Percentiles rank a stretch among this genome's conserved stretches.
phyloP scores from a whole-genome alignment of 768 basidiomycete species.

The Termitomyces sp. region DNA sequence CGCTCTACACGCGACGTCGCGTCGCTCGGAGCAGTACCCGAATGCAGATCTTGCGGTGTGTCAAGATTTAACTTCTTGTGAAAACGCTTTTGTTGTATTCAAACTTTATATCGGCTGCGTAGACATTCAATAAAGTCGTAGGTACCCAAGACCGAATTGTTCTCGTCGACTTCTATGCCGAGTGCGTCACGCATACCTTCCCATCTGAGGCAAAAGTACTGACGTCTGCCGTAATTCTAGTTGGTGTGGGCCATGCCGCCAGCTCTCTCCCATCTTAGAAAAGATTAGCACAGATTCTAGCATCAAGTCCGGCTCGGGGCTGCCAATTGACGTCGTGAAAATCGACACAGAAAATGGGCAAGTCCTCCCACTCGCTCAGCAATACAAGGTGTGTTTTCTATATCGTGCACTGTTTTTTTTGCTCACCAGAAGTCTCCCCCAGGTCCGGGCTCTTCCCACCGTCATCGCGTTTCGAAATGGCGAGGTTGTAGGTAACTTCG shows the following conservation, averaged over 20 bases:
- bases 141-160: slow-evolving; percentile 45
- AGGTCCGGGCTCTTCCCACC: slow-evolving; percentile 77
- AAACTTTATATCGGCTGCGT: not conserved
- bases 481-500: slow-evolving; percentile 50
- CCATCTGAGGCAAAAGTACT: not conserved
- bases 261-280: slow-evolving; percentile 65
- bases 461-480: slow-evolving; percentile 74
- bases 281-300: slow-evolving; percentile 42
- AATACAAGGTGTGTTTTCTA: slow-evolving; percentile 39
- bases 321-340: slow-evolving; percentile 66
- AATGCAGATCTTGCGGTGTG: slow-evolving; percentile 41
- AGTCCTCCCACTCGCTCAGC: slow-evolving; percentile 41
- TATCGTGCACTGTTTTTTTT: not conserved
- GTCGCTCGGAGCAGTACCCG: slow-evolving; percentile 33
- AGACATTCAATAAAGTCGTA: slow-evolving; percentile 35
- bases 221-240: slow-evolving; percentile 26
- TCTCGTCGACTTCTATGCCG: slow-evolving; percentile 77
- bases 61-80: not conserved
- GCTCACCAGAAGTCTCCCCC: not conserved
- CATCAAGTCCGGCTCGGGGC: slow-evolving; percentile 44
- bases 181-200: slow-evolving; percentile 39
- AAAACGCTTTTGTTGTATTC: not conserved
- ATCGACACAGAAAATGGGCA: slow-evolving; percentile 55
- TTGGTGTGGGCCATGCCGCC: slow-evolving; percentile 76
- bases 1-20: slow-evolving; percentile 37